These are phyloP conservation scores for Cadophora luteo-olivacea DNA, from an alignment of 2,329 filamentous ascomycete species.

Conservation along the genomic window DNA sequence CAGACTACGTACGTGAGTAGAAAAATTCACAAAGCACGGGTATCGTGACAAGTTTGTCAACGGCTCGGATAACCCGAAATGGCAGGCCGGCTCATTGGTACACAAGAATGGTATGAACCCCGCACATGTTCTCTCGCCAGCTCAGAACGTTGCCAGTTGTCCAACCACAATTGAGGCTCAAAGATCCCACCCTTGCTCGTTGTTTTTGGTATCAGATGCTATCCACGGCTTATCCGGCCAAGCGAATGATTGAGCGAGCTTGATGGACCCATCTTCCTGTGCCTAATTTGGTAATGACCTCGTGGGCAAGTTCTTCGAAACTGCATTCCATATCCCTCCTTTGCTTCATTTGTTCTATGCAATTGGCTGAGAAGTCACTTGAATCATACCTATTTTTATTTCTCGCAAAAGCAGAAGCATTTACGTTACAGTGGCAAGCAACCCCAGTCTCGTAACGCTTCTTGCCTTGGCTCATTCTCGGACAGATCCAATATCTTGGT, in stretches of 20 bases:
- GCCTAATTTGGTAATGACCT: background rate
- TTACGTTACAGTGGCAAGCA: no score
- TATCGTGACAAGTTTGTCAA: slow-evolving; percentile 6
- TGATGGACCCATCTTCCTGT: background rate
- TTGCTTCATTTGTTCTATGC: background rate
- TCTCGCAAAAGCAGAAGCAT: background rate
- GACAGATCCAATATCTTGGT: background rate
- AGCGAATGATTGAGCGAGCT: background rate
- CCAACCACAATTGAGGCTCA: background rate
- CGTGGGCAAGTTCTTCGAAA: background rate
- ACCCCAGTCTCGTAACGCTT: background rate
- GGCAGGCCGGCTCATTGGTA: background rate
- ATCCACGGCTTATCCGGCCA: slow-evolving; percentile 1
- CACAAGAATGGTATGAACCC: background rate
- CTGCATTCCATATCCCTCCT: background rate
- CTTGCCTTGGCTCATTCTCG: background rate
- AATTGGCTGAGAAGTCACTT: background rate
- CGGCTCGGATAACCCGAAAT: slow-evolving; percentile 2
- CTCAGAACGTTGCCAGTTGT: background rate
- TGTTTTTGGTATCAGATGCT: background rate
- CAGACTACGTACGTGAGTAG: background rate
- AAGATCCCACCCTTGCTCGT: background rate
- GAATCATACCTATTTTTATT: background rate
- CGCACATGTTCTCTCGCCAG: background rate
- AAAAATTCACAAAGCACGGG: background rate